These are phyloP conservation scores for Lodderomyces beijingensis DNA, from an alignment of 1,139 yeast species.

Conservation along the genomic window DNA sequence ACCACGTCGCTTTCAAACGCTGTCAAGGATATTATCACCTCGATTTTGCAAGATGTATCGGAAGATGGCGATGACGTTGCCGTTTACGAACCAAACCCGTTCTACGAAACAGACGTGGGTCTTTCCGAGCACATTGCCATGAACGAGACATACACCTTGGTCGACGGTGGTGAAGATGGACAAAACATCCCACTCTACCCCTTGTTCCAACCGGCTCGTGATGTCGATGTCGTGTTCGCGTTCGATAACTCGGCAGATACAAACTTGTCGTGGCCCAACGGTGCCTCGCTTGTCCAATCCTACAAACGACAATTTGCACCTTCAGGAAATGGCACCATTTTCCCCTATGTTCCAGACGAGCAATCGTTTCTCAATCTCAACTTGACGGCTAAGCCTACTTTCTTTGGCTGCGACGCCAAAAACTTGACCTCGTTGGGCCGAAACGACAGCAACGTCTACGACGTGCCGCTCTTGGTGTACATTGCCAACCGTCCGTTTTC, in stretches of 20 bases:
- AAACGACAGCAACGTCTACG: constrained; percentile 21
- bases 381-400: constrained; percentile 64
- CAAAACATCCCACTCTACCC: constrained; percentile 41
- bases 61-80: constrained; percentile 41
- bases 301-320: constrained; percentile 64
- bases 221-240: constrained; percentile 41
- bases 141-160: constrained; percentile 34
- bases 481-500: constrained; percentile 75
- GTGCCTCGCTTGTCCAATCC: constrained; percentile 39
- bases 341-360: constrained; percentile 84
- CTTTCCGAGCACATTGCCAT: constrained; percentile 21
- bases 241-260: constrained; percentile 49
- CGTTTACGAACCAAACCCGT: constrained; percentile 51
- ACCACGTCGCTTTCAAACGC: constrained; percentile 51
- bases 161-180: constrained; percentile 45
- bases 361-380: constrained; percentile 59
- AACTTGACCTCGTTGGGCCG: constrained; percentile 54
- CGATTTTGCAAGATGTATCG: constrained; percentile 45
- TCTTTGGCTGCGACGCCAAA: constrained; percentile 78
- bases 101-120: constrained; percentile 43
- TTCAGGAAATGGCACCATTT: constrained; percentile 61
- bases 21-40: constrained; percentile 36
- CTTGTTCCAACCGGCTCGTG: constrained; percentile 34
- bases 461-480: constrained; percentile 76
- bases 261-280: constrained; percentile 39